Evolutionary conservation across 768 basidiomycete genomes (phyloP), one percentile per base, ranked within the genome.

Genomic region (Grammothele lineata): DNA sequence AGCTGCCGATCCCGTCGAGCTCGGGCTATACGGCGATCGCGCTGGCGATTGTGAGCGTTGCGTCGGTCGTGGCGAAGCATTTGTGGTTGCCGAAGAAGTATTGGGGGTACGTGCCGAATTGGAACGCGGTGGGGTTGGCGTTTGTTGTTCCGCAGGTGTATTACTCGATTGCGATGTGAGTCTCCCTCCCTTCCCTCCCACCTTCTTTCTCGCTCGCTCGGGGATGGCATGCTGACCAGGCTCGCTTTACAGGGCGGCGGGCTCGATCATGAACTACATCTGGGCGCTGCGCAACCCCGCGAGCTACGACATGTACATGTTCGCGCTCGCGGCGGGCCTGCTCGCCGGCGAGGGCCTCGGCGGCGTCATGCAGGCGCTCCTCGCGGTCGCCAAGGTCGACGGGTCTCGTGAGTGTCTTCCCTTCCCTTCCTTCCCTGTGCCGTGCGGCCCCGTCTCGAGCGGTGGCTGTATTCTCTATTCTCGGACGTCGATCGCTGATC

Each of bases 341-440:
- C 61, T 72, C 32, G 69, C 70, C 10, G 70, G 71, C 21, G 71
- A 70, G 47, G 80, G 80, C 63, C 66, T 82, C 26, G 80, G 78
- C 23, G 80, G 79, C 57, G 78, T 82, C 41, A 70, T 80, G 59
- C 73, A 75, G 51, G 78, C 79, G 11, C 59, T 80, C n/a, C 66
- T 81, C 19, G 73, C 76, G 24, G 66, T 80, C 42, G 61, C 68
- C 30, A 72, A 72, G 43, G 78, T 79, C 30, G 75, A 77, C 48
- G 77, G 77, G 24, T 57, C 65, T 24, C 69, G 72, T 74, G 55
- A 63, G 71, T 67, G 19, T 26, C 18, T 40, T 12, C 26, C 17
- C 12, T 4, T 30, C 43, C 8, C 14, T 26, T 36, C 11, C 7
- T 7, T 33, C 4, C 41, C 4, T 21, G 17, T 22, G 9, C 25